Evolutionary conservation across 257 asterid genomes (phyloP), one percentile per base, ranked within the genome.

Genomic region (Rhazya stricta): DNA sequence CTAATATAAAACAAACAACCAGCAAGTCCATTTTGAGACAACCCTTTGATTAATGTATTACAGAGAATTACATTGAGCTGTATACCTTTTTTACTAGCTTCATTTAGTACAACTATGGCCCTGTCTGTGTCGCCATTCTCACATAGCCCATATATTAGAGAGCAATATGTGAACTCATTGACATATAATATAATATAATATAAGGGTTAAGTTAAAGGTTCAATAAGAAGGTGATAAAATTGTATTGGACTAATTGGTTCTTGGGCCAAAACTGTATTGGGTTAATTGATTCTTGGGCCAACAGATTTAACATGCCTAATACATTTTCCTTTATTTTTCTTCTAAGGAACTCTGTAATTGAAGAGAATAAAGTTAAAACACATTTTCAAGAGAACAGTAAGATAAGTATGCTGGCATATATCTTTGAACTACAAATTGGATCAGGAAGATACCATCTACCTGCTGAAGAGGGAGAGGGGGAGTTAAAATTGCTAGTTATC

Each of bases 91-190:
- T 76, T 84, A 27, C 73, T 21, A 10, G 90, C 93, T 86, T 91
- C 94, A 50, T 83, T 66, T 54, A 89, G 83, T 67, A 89, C 27
- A 60, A 77, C 83, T 50, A 86, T 67, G 66, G 97, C 97, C 81
- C 97, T 83, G 71, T 85, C 86, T 21, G 85, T 70, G 81, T 92
- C 96, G 77, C 93, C 97, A 75, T 85, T 84, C 80, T 88, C 87
- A 74, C 93, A 94, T 25, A 88, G 84, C 32, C 98, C 97, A 66
- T 83, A 81, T 79, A 94, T 71, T 69, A 92, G 82, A 65, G 97
- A 86, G 84, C 90, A 82, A 78, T 88, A 94, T 1, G 99, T 94
- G 82, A 92, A 90, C 71, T 88, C 88, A 62, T 94, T n/a, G n/a
- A n/a, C n/a, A n/a, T n/a, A n/a, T n/a, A n/a, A n/a, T n/a, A n/a